Evolutionary conservation across 2,329 filamentous ascomycete species (phyloP).

Genomic region (Trichoderma oligosporum): DNA sequence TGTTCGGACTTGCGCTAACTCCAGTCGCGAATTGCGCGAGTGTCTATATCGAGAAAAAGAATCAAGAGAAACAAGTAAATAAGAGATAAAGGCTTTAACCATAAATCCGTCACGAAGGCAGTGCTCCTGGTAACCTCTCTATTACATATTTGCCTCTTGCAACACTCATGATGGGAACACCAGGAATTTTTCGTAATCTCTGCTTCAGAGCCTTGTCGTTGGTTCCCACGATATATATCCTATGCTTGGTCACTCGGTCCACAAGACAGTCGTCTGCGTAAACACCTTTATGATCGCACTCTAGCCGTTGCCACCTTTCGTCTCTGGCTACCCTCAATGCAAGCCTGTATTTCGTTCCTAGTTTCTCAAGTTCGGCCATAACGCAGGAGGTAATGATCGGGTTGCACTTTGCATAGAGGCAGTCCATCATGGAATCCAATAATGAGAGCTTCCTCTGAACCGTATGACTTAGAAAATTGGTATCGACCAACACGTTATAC

Average conservation of each 20-base stretch:
- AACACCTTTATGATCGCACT: constrained; percentile 84
- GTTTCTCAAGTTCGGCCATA: constrained; percentile 82
- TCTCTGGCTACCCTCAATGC: constrained; percentile 83
- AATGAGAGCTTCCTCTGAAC: constrained; percentile 88
- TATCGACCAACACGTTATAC: constrained; percentile 69
- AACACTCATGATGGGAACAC: constrained; percentile 73
- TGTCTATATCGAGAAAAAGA: neutral
- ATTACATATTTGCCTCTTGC: constrained; percentile 90
- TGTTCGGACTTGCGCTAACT: constrained; percentile 17
- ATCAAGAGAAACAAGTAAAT: neutral
- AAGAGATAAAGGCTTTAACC: neutral
- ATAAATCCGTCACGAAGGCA: constrained; percentile 45
- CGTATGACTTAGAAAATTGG: constrained; percentile 87
- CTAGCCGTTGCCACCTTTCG: constrained; percentile 78
- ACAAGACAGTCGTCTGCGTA: constrained; percentile 82
- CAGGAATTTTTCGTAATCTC: constrained; percentile 67
- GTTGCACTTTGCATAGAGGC: constrained; percentile 84
- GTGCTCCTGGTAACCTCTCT: constrained; percentile 82
- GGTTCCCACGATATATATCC: constrained; percentile 75
- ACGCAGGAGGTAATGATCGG: constrained; percentile 77
- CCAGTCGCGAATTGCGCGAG: constrained; percentile 11
- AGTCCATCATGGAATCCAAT: constrained; percentile 87
- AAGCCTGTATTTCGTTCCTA: constrained; percentile 83
- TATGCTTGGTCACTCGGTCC: constrained; percentile 67
- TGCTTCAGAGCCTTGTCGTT: constrained; percentile 78